Conservation (phyloP, 192 early-diverging fungal species). For the Gaertneriomyces sp. region DNA sequence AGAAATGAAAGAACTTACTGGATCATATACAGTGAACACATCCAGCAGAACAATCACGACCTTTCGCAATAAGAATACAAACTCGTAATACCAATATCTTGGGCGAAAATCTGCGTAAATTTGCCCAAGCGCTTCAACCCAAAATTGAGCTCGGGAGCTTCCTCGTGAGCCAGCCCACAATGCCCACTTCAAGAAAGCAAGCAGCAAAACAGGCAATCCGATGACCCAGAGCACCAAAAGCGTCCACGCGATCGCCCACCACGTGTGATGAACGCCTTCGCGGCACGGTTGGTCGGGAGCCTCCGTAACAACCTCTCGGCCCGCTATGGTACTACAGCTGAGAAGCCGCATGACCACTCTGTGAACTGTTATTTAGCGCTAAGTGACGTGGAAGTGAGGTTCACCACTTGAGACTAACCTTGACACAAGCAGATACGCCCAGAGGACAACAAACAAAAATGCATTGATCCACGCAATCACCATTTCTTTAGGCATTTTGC, state of each 20-base stretch:
- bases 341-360: conserved; percentile 16
- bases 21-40: conserved; percentile 18
- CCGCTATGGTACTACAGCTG: conserved; percentile 6
- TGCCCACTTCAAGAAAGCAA: conserved; percentile 22
- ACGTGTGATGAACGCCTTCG: conserved; percentile 9
- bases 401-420: neutral
- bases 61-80: conserved; percentile 19
- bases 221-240: conserved; percentile 16
- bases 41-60: conserved; percentile 17
- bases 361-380: neutral
- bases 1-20: conserved; percentile 9
- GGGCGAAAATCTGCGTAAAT: conserved; percentile 23
- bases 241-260: conserved; percentile 16
- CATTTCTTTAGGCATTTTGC: conserved; percentile 2
- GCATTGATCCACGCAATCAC: conserved; percentile 26
- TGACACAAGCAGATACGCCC: conserved; percentile 18
- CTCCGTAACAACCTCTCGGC: conserved; percentile 15
- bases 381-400: neutral
- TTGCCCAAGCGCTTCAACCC: conserved; percentile 17
- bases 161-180: conserved; percentile 8
- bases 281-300: conserved; percentile 20
- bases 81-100: conserved; percentile 22
- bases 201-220: conserved; percentile 10
- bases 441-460: conserved; percentile 19
- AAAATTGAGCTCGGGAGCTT: conserved; percentile 4